phyloP scores from a whole-genome alignment of 2,329 filamentous ascomycete genomes.

The Didymella lethalis region DNA sequence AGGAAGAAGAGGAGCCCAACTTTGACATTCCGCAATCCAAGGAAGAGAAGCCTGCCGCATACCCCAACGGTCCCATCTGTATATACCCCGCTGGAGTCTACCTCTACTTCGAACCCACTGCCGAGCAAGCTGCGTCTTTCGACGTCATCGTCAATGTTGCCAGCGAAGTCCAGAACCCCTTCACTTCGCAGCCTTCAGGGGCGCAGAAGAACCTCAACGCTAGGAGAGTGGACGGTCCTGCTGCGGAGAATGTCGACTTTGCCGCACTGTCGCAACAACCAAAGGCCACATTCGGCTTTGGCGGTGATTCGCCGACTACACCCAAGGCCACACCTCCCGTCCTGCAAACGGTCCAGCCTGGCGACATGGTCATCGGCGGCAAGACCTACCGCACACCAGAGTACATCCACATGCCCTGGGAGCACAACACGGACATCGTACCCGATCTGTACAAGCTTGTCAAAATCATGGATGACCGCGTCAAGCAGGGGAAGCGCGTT shows the following conservation, averaged over 20 bases:
- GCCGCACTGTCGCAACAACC: slow-evolving; percentile 42
- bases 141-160: slow-evolving; percentile 88
- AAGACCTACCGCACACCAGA: slow-evolving; percentile 65
- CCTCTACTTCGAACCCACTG: slow-evolving; percentile 80
- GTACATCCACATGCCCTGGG: slow-evolving; percentile 88
- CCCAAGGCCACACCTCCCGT: slow-evolving; percentile 62
- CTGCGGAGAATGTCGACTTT: slow-evolving; percentile 48
- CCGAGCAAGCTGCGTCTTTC: slow-evolving; percentile 77
- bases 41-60: slow-evolving; percentile 78
- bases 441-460: slow-evolving; percentile 78
- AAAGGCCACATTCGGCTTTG: slow-evolving; percentile 35
- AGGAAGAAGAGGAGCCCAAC: slow-evolving; percentile 67
- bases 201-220: slow-evolving; percentile 49
- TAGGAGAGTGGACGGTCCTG: slow-evolving; percentile 46
- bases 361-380: slow-evolving; percentile 37
- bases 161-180: slow-evolving; percentile 81
- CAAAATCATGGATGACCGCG: slow-evolving; percentile 76
- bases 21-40: slow-evolving; percentile 65
- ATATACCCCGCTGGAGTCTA: slow-evolving; percentile 82
- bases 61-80: slow-evolving; percentile 81
- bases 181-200: slow-evolving; percentile 52
- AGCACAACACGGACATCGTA: slow-evolving; percentile 87
- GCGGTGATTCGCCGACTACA: slow-evolving; percentile 55
- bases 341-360: slow-evolving; percentile 38
- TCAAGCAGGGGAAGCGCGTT: slow-evolving; percentile 77